phyloP scores from a whole-genome alignment of 257 asterid species.

The Penstemon eatonii region DNA sequence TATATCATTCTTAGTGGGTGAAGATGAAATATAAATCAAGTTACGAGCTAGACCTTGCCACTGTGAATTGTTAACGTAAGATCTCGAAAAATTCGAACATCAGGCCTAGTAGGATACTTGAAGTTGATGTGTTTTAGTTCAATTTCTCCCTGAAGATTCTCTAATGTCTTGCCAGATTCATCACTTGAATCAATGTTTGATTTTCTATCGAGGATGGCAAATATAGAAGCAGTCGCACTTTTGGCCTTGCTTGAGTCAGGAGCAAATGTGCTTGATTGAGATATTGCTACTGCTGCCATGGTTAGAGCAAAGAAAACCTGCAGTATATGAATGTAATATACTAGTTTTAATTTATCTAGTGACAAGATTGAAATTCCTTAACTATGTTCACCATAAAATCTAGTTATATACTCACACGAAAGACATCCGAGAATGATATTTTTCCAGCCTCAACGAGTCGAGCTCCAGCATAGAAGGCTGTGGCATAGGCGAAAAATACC shows the following conservation, averaged over 20 bases:
- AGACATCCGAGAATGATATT: slow-evolving; percentile 43
- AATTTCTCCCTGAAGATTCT: slow-evolving; percentile 50
- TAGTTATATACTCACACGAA: slow-evolving; percentile 39
- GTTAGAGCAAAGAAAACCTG: slow-evolving; percentile 66
- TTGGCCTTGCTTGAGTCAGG: slow-evolving; percentile 62
- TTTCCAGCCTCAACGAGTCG: slow-evolving; percentile 50
- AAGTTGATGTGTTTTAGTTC: slow-evolving; percentile 51
- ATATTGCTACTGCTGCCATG: slow-evolving; percentile 52
- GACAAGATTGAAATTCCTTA: background rate
- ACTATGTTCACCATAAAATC: background rate
- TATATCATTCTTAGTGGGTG: background rate
- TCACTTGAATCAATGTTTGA: slow-evolving; percentile 62
- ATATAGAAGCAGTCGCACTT: slow-evolving; percentile 55
- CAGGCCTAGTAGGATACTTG: slow-evolving; percentile 62
- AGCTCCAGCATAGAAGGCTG: slow-evolving; percentile 62
- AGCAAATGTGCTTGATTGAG: slow-evolving; percentile 61
- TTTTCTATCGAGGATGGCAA: slow-evolving; percentile 52
- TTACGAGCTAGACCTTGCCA: slow-evolving; percentile 47
- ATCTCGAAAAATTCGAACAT: slow-evolving; percentile 49
- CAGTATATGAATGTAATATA: background rate
- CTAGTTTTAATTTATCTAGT: background rate
- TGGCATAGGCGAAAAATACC: slow-evolving; percentile 50
- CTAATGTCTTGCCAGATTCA: slow-evolving; percentile 48
- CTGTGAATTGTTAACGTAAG: slow-evolving; percentile 47
- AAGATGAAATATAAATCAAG: background rate